A percentile compares a stretch with the other conserved stretches of the same genome.
phyloP scores from a whole-genome alignment of 495 filamentous ascomycete genomes.

The Terfezia boudieri region DNA sequence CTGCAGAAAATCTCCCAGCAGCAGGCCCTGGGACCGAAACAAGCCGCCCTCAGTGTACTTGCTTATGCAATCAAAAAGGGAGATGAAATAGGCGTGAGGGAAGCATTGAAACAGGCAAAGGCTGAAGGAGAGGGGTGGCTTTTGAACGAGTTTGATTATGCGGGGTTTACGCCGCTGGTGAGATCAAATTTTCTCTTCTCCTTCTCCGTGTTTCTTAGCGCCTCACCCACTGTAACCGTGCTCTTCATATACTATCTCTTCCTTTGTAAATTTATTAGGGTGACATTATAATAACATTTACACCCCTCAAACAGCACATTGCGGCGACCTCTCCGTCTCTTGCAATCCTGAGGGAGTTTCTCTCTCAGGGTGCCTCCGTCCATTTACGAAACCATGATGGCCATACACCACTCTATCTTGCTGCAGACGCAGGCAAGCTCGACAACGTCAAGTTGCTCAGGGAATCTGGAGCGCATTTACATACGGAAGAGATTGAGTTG shows the following conservation, averaged over 20 bases:
- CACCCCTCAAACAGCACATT: constrained; percentile 29
- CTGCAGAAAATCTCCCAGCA: constrained; percentile 22
- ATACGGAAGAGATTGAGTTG: constrained; percentile 21
- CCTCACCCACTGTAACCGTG: too few species aligned
- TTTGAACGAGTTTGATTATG: constrained; percentile 62
- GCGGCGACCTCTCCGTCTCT: constrained; percentile 36
- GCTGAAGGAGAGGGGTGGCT: constrained; percentile 25
- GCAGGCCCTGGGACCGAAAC: constrained; percentile 24
- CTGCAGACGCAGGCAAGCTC: constrained; percentile 33
- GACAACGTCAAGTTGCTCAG: constrained; percentile 44
- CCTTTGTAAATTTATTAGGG: too few species aligned
- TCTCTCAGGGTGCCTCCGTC: constrained; percentile 61
- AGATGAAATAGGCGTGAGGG: constrained; percentile 36
- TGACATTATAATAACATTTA: not conserved
- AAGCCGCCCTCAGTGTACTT: constrained; percentile 43
- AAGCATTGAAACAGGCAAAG: constrained; percentile 33
- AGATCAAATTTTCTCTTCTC: too few species aligned
- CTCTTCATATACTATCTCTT: too few species aligned
- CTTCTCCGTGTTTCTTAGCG: too few species aligned
- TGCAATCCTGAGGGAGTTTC: constrained; percentile 46
- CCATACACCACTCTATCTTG: constrained; percentile 50
- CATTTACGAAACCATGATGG: constrained; percentile 62
- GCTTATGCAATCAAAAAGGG: constrained; percentile 61
- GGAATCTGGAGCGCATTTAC: constrained; percentile 49
- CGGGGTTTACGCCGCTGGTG: constrained; percentile 53